Conservation (phyloP, 23 red algal genomes). For the Gracilaria gracilis region DNA sequence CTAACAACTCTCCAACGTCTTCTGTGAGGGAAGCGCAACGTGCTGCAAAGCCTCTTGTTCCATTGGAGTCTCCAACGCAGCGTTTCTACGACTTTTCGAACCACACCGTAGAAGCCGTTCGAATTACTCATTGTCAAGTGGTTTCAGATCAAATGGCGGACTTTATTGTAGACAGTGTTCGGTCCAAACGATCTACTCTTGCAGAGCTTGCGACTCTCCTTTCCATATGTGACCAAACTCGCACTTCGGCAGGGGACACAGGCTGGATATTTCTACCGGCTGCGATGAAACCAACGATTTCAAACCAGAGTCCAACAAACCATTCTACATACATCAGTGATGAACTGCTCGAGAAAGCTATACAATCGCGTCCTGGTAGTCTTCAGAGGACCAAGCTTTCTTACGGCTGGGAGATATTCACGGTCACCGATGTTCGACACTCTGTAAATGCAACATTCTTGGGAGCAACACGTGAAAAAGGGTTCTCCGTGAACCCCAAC, state of each 20-base stretch:
- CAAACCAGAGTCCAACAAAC: neutral
- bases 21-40: neutral
- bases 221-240: conserved; percentile 67
- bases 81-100: conserved; percentile 75
- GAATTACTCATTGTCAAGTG: conserved; percentile 80
- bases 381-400: conserved; percentile 36
- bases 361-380: conserved; percentile 7
- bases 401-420: conserved; percentile 78
- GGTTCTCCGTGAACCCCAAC: conserved; percentile 41
- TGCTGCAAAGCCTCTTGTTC: neutral
- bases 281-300: neutral
- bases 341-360: conserved; percentile 41
- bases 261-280: conserved; percentile 41
- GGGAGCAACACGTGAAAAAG: conserved; percentile 38
- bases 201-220: conserved; percentile 68
- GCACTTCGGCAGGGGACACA: conserved; percentile 53
- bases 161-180: conserved; percentile 51
- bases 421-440: conserved; percentile 76
- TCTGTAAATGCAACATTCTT: conserved; percentile 2
- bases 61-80: conserved; percentile 26
- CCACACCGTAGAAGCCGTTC: conserved; percentile 66
- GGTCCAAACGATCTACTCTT: conserved; percentile 49
- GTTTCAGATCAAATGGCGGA: conserved; percentile 76
- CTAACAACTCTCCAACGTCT: neutral
- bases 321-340: neutral